Percentiles rank a stretch among this genome's conserved stretches.
Evolutionary conservation across 805 yeast genomes (phyloP).

Genomic region (Yarrowia sp.): DNA sequence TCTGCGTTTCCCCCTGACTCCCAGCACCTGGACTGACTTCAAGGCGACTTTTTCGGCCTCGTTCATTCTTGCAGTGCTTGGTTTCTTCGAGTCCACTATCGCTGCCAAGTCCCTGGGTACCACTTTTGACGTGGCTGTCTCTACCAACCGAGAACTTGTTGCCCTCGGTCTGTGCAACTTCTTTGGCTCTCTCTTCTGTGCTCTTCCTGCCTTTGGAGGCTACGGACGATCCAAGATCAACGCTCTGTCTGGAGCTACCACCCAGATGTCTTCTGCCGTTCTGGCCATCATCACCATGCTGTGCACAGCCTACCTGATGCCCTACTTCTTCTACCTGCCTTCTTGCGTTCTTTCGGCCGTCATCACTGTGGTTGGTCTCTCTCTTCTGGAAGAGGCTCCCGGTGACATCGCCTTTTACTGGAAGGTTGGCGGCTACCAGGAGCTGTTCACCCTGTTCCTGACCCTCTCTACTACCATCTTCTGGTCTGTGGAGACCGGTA

Average conservation of each 20-base stretch:
- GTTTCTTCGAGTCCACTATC: constrained; percentile 91
- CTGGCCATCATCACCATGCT: constrained; percentile 79
- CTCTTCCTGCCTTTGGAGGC: constrained; percentile 93
- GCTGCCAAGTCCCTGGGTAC: constrained; percentile 88
- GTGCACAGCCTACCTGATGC: constrained; percentile 66
- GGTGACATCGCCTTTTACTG: constrained; percentile 76
- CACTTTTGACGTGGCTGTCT: constrained; percentile 63
- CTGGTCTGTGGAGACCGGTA: constrained; percentile 87
- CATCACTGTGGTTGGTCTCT: constrained; percentile 77
- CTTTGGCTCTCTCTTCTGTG: constrained; percentile 60
- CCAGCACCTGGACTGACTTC: constrained; percentile 56
- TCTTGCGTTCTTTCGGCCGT: constrained; percentile 79
- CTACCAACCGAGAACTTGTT: constrained; percentile 88
- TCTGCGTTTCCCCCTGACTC: constrained; percentile 66
- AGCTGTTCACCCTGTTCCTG: constrained; percentile 69
- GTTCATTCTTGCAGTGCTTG: constrained; percentile 80
- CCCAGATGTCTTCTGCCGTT: constrained; percentile 81
- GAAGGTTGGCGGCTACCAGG: constrained; percentile 76
- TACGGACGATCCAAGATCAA: constrained; percentile 92
- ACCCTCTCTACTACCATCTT: constrained; percentile 69
- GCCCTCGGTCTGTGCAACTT: constrained; percentile 84
- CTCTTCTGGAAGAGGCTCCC: constrained; percentile 84
- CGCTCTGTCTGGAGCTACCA: constrained; percentile 83
- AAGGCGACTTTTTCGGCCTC: constrained; percentile 69
- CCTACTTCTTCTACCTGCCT: constrained; percentile 75